Evolutionary conservation across 768 basidiomycete genomes (phyloP).

Genomic region (Trametes cinnabarina): DNA sequence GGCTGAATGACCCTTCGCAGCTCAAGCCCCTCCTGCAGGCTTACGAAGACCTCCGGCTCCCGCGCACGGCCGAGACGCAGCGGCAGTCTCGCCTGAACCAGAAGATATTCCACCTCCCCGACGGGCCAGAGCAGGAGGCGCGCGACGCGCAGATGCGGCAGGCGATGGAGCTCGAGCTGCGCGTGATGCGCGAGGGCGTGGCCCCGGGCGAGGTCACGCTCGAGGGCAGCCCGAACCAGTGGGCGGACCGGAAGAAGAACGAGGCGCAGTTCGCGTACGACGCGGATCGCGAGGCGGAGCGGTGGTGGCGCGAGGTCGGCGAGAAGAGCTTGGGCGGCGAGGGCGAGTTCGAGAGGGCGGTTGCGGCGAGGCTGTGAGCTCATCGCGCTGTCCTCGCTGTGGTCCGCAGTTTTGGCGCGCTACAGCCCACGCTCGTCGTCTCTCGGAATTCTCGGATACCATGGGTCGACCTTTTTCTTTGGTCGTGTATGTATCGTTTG

Average conservation of each 20-base stretch:
- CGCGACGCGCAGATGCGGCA: slow-evolving; percentile 51
- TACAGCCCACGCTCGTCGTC: no score
- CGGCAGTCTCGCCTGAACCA: slow-evolving; percentile 49
- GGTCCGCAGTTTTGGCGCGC: no score
- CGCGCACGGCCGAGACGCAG: slow-evolving; percentile 51
- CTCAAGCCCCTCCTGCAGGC: slow-evolving; percentile 46
- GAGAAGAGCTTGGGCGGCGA: slow-evolving; percentile 8
- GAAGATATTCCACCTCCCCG: slow-evolving; percentile 52
- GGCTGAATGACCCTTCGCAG: slow-evolving; percentile 41
- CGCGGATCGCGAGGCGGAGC: slow-evolving; percentile 48
- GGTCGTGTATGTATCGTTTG: no score
- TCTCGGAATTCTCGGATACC: no score
- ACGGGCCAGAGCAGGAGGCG: slow-evolving; percentile 50
- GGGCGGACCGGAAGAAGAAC: slow-evolving; percentile 56
- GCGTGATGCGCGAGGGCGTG: slow-evolving; percentile 22
- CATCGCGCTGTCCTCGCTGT: no score
- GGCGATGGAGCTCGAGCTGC: slow-evolving; percentile 44
- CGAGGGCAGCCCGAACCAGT: slow-evolving; percentile 48
- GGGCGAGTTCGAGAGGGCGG: background rate
- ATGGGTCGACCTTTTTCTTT: no score
- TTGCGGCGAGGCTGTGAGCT: slow-evolving; percentile 5
- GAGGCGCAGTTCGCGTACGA: slow-evolving; percentile 51
- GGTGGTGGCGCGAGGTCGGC: slow-evolving; percentile 46
- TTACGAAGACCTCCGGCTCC: slow-evolving; percentile 50
- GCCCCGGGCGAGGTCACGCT: slow-evolving; percentile 19